A percentile compares a stretch with the other conserved stretches of the same genome.
Conservation (phyloP, 768 basidiomycete species). For the Leucogyrophana mollusca region DNA sequence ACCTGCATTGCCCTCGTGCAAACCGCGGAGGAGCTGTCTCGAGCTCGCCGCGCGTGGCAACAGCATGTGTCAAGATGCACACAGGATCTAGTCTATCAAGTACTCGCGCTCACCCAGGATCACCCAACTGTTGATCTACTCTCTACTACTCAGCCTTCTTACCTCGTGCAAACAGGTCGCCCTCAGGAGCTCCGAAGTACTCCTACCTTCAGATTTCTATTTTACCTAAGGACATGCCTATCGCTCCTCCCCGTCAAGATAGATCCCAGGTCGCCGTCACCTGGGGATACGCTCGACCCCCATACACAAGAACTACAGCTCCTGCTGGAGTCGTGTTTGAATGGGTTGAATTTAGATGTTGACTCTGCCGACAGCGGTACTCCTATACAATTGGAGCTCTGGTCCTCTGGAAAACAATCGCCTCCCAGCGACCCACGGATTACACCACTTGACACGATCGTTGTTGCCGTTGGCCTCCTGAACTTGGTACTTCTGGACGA, state of each 20-base stretch:
- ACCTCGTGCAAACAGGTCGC: constrained; percentile 71
- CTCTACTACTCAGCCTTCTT: constrained; percentile 83
- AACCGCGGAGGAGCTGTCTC: constrained; percentile 11
- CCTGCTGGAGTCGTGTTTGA: constrained; percentile 38
- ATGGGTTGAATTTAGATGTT: constrained; percentile 39
- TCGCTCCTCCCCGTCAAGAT: constrained; percentile 26
- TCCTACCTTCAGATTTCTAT: constrained; percentile 70
- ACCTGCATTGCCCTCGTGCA: constrained; percentile 12
- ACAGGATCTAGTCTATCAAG: constrained; percentile 41
- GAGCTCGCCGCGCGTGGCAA: constrained; percentile 27
- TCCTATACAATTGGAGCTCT: constrained; percentile 18
- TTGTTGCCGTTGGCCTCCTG: constrained; percentile 13
- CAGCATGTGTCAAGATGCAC: constrained; percentile 29
- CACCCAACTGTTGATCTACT: constrained; percentile 66
- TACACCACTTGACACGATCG: neutral
- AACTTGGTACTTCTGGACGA: constrained; percentile 15
- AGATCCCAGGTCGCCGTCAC: neutral
- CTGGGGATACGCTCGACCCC: too few species aligned
- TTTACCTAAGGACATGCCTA: constrained; percentile 71
- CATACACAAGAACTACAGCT: constrained; percentile 29
- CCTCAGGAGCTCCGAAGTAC: constrained; percentile 70
- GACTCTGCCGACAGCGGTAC: constrained; percentile 35
- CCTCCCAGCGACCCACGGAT: constrained; percentile 4
- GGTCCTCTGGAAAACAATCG: constrained; percentile 15
- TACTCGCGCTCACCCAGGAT: constrained; percentile 51